A percentile compares a stretch with the other conserved stretches of the same genome.
Evolutionary conservation across 306 rosid genomes (phyloP).

Genomic region (Parietaria judaica): DNA sequence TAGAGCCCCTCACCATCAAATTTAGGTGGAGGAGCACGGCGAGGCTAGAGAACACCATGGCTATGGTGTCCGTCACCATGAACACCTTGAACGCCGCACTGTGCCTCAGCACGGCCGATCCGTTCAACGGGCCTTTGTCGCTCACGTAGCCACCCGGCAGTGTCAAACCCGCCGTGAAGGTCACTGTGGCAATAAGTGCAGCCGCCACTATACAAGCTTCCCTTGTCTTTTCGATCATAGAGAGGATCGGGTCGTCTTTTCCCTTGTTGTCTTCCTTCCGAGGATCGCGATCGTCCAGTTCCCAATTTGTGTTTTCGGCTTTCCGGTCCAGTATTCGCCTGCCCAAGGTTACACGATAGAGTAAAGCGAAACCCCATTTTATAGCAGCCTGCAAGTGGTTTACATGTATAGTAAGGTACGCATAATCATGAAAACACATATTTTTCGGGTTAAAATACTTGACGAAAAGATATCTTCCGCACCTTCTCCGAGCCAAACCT

Average conservation of each 20-base stretch:
- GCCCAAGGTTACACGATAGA: too few relatives aligned
- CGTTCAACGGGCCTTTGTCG: background rate
- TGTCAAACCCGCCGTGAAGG: constrained; percentile 1
- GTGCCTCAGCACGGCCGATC: background rate
- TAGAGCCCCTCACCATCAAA: too few relatives aligned
- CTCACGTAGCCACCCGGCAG: constrained; percentile 5
- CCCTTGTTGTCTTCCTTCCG: background rate
- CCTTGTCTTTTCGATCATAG: background rate
- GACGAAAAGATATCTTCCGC: too few relatives aligned
- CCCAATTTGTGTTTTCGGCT: too few relatives aligned
- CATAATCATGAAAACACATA: too few relatives aligned
- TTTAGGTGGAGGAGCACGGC: background rate
- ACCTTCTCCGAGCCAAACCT: background rate
- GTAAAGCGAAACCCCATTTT: too few relatives aligned
- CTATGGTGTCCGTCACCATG: background rate
- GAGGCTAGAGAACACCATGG: background rate
- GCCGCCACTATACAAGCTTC: background rate
- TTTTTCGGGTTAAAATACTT: too few relatives aligned
- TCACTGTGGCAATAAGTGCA: background rate
- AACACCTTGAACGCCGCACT: background rate
- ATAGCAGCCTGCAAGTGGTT: too few relatives aligned
- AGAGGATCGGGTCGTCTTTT: background rate
- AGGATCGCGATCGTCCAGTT: too few relatives aligned
- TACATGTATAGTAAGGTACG: too few relatives aligned
- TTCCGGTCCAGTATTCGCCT: too few relatives aligned